phyloP scores from a whole-genome alignment of 164 flowering plant species.

The Tetracentron sinense region DNA sequence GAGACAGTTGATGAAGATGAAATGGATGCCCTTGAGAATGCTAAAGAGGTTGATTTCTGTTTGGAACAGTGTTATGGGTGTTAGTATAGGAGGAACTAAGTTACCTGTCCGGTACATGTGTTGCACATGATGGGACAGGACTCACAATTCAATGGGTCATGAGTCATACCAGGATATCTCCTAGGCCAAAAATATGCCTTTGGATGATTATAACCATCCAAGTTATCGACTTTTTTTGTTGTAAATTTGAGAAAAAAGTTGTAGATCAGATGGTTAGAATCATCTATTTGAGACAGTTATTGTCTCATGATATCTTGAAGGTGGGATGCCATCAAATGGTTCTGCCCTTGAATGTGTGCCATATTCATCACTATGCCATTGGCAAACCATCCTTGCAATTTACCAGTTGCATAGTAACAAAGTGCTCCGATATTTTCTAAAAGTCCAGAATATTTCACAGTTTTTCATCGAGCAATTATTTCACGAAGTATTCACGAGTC shows the following conservation, averaged over 20 bases:
- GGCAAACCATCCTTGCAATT: neutral
- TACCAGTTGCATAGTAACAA: no score
- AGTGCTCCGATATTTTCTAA: no score
- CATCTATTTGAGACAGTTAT: neutral
- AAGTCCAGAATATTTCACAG: no score
- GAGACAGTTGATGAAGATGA: slow-evolving; percentile 91
- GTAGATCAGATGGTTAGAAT: neutral
- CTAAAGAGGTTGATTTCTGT: slow-evolving; percentile 59
- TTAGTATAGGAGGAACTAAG: neutral
- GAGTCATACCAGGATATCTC: neutral
- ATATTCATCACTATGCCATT: neutral
- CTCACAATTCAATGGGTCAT: neutral
- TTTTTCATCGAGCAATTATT: no score
- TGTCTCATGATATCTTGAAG: no score
- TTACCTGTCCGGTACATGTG: neutral
- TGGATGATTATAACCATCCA: neutral
- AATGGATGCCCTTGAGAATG: slow-evolving; percentile 44
- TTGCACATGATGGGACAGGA: neutral
- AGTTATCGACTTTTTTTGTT: neutral
- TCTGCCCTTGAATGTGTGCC: neutral
- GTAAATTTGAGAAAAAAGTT: neutral
- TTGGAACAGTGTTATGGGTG: slow-evolving; percentile 1
- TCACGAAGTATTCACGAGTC: no score
- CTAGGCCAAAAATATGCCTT: neutral
- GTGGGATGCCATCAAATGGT: neutral